Base-by-base conservation (phyloP, 768 basidiomycete genomes). In the Lentinus tigrinus region DNA sequence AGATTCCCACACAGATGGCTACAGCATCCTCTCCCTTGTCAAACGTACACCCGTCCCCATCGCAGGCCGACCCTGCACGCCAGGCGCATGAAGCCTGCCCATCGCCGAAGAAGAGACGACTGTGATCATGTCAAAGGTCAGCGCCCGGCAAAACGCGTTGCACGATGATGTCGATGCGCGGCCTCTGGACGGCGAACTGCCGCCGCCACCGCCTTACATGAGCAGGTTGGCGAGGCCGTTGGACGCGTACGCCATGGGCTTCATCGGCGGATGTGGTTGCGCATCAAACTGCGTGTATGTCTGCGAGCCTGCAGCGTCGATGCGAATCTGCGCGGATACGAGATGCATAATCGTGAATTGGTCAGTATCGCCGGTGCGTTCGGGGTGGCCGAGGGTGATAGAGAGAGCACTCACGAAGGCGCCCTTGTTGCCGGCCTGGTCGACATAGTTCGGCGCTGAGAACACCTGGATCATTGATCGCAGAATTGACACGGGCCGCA, bases 361-460 rank as follows among this genome's bases (percentile, higher is more conserved):
- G 37, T 23, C 38, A 52, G 42, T 40, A 55, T 37, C 19, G 44
- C 37, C 47, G 42, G n/a, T n/a, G 54, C 31, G 46, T 39, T 26
- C 28, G 26, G 31, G 19, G 19, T 13, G 42, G 4, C 31, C 43
- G 43, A 24, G 2, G n/a, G 28, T 7, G 26, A 16, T 31, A 54
- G 13, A 17, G 78, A n/a, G n/a, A n/a, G n/a, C n/a, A n/a, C 88
- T 71, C 69, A 93, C 92, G 72, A 89, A 95, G 58, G 94, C 94
- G 10, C 90, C 95, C 73, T 93, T 94, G 74, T 96, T 96, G 6
- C 91, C 90, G 3, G 81, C 86, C 68, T 94, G 91, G 73, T 96
- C 94, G 26, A 93, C 90, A 65, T 95, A 95, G 71, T 98, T 98
- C 3, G 96, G 96, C 38, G 96, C 95, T 44, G 91, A 94, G 72